phyloP scores from a whole-genome alignment of 2,329 filamentous ascomycete species.

The Exophiala oligosperma region DNA sequence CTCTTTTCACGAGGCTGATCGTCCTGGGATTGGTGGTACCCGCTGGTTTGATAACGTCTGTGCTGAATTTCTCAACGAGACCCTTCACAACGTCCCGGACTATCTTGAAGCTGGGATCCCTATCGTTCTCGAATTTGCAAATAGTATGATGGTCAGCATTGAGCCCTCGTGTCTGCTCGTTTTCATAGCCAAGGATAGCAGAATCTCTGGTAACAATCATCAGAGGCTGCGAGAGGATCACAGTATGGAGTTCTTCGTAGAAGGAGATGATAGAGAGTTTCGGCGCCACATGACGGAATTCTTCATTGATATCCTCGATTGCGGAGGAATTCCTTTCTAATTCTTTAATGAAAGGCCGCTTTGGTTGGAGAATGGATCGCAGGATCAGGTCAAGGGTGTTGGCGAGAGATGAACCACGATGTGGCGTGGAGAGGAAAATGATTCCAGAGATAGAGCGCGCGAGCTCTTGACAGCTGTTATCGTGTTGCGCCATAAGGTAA shows the following conservation, averaged over 20 bases:
- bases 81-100: conserved; percentile 13
- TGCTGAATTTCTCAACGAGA: conserved; percentile 12
- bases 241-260: too few relatives aligned
- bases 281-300: too few relatives aligned
- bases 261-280: too few relatives aligned
- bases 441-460: conserved; percentile 18
- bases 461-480: conserved; percentile 3
- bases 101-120: conserved; percentile 32
- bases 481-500: conserved; percentile 11
- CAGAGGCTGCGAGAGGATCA: too few relatives aligned
- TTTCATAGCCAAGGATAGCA: too few relatives aligned
- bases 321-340: too few relatives aligned
- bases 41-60: not conserved
- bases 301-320: too few relatives aligned
- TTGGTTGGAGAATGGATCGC: not conserved
- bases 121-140: conserved; percentile 32
- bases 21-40: too few relatives aligned
- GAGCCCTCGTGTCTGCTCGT: too few relatives aligned
- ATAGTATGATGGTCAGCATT: conserved; percentile 35
- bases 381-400: conserved; percentile 36
- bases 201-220: too few relatives aligned
- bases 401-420: conserved; percentile 32
- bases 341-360: conserved; percentile 28
- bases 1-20: not conserved
- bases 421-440: conserved; percentile 35